Evolutionary conservation across 2,329 filamentous ascomycete species (phyloP).

Genomic region (Penicillium sclerotiorum): DNA sequence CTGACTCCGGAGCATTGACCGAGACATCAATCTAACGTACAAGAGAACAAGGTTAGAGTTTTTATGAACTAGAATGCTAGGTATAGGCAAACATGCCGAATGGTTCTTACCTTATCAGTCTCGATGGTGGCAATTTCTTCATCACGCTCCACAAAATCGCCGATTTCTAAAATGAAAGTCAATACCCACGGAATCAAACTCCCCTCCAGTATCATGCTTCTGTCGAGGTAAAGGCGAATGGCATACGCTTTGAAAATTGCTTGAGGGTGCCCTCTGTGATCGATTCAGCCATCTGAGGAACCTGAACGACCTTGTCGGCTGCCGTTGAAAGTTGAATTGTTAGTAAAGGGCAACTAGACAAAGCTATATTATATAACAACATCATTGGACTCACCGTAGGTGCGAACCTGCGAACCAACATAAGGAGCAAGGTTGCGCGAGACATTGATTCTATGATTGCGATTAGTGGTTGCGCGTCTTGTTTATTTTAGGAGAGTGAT

Average conservation of each 20-base stretch:
- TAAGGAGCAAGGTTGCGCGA: constrained; percentile 29
- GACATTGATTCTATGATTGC: constrained; percentile 26
- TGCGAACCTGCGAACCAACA: constrained; percentile 36
- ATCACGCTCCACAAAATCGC: constrained; percentile 91
- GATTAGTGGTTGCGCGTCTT: constrained; percentile 8
- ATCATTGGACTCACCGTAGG: constrained; percentile 35
- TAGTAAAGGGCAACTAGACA: no score
- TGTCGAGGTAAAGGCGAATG: neutral
- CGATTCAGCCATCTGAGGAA: constrained; percentile 97
- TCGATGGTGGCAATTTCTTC: constrained; percentile 99
- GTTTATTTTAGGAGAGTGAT: neutral
- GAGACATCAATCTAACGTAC: constrained; percentile 81
- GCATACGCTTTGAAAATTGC: constrained; percentile 80
- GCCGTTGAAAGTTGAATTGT: no score
- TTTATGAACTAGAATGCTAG: neutral
- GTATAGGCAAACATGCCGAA: neutral
- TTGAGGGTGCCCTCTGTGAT: constrained; percentile 97
- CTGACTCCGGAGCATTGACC: constrained; percentile 89
- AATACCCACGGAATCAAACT: constrained; percentile 13
- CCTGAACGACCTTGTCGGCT: constrained; percentile 86
- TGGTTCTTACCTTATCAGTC: constrained; percentile 82
- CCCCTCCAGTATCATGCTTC: neutral
- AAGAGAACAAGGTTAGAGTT: neutral
- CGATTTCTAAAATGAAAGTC: constrained; percentile 62
- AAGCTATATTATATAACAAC: no score